phyloP scores from a whole-genome alignment of 768 basidiomycete genomes.

The Auriculariales sp. region DNA sequence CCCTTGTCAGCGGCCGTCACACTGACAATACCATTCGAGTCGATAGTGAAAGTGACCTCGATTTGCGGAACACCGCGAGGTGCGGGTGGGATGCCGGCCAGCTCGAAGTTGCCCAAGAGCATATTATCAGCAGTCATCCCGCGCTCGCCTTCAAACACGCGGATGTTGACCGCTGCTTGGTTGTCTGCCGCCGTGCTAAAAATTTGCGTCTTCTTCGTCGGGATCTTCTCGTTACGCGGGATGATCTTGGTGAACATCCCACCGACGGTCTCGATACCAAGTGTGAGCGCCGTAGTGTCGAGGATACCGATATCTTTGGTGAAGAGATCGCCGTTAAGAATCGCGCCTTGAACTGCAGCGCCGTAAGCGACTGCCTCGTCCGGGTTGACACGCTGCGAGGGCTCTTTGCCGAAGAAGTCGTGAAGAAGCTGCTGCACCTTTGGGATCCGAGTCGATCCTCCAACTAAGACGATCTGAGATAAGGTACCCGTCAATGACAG shows the following conservation, averaged over 20 bases:
- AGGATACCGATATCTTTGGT: constrained; percentile 29
- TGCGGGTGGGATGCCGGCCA: constrained; percentile 29
- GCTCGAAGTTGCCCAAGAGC: constrained; percentile 33
- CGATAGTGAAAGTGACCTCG: constrained; percentile 35
- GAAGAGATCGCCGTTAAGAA: constrained; percentile 31
- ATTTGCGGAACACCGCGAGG: constrained; percentile 30
- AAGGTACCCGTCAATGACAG: background rate
- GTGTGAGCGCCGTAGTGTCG: constrained; percentile 33
- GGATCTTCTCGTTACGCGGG: constrained; percentile 35
- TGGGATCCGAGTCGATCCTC: constrained; percentile 37
- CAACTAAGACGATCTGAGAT: constrained; percentile 20
- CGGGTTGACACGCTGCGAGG: constrained; percentile 37
- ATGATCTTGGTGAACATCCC: constrained; percentile 38
- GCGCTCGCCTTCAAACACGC: constrained; percentile 26
- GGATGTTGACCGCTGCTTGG: constrained; percentile 22
- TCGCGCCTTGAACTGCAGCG: constrained; percentile 36
- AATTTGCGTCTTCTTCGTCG: constrained; percentile 35
- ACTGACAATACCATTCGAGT: constrained; percentile 35
- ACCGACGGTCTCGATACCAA: constrained; percentile 36
- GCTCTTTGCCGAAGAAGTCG: constrained; percentile 37
- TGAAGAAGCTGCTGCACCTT: constrained; percentile 37
- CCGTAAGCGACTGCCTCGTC: constrained; percentile 43
- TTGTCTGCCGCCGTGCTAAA: constrained; percentile 18
- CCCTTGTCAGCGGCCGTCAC: constrained; percentile 25
- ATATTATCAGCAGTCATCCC: constrained; percentile 33